These are phyloP conservation scores for Kodamaea jinghongensis DNA, from an alignment of 805 yeast genomes.

Conservation along the genomic window DNA sequence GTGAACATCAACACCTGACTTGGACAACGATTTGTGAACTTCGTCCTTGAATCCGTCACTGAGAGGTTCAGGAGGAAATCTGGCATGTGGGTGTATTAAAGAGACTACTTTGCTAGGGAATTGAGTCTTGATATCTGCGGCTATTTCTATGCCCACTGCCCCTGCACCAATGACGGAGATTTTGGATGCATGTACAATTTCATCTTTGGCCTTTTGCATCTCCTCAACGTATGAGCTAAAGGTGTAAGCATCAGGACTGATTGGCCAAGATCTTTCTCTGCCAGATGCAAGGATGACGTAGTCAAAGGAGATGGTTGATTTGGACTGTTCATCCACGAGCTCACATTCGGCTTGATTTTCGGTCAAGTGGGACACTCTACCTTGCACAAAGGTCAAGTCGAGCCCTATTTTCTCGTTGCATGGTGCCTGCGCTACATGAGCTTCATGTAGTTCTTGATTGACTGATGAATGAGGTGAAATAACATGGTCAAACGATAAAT, in stretches of 20 bases:
- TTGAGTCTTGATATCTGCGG: conserved; percentile 37
- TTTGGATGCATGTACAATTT: conserved; percentile 32
- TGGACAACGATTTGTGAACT: conserved; percentile 24
- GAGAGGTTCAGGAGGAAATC: conserved; percentile 39
- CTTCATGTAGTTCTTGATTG: background rate
- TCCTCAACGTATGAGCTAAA: conserved; percentile 38
- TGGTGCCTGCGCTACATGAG: conserved; percentile 2
- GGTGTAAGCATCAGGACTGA: conserved; percentile 47
- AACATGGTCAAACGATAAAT: conserved; percentile 27
- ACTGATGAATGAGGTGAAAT: conserved; percentile 24
- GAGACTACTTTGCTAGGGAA: conserved; percentile 33
- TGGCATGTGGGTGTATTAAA: conserved; percentile 36
- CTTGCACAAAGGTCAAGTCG: conserved; percentile 31
- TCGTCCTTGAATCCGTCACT: conserved; percentile 27
- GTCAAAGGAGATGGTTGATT: conserved; percentile 35
- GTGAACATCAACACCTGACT: conserved; percentile 27
- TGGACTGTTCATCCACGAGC: conserved; percentile 4
- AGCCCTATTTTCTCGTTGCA: conserved; percentile 17
- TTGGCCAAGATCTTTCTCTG: conserved; percentile 52
- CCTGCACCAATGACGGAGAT: conserved; percentile 47
- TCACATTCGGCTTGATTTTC: conserved; percentile 12
- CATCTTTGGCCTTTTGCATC: conserved; percentile 33
- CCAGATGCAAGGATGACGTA: conserved; percentile 50
- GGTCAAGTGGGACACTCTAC: conserved; percentile 25
- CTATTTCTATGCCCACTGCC: conserved; percentile 43